Percentiles rank a stretch among this genome's conserved stretches.
phyloP scores from a whole-genome alignment of 805 yeast species.

The Ascoidea asiatica region DNA sequence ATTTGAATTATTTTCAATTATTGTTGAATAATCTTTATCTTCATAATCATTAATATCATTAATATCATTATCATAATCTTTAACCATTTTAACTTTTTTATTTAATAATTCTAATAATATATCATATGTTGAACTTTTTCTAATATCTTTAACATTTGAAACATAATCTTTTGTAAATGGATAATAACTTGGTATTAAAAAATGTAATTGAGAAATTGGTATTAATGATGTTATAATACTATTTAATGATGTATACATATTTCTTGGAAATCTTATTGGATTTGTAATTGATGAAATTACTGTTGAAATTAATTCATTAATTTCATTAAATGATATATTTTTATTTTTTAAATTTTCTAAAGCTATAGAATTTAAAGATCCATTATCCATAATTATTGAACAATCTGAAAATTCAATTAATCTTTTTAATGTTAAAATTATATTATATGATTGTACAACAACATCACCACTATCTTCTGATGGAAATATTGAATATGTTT shows the following conservation, averaged over 20 bases:
- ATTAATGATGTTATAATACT: conserved; percentile 71
- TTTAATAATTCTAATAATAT: conserved; percentile 72
- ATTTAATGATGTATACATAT: conserved; percentile 76
- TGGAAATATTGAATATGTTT: conserved; percentile 83
- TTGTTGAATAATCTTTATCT: no score
- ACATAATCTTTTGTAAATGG: conserved; percentile 67
- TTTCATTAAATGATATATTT: conserved; percentile 58
- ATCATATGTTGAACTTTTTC: conserved; percentile 72
- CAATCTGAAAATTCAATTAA: conserved; percentile 78
- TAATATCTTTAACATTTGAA: conserved; percentile 40
- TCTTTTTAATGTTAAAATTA: conserved; percentile 68
- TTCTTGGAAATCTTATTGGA: conserved; percentile 82
- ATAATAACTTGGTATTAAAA: conserved; percentile 56
- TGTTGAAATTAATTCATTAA: conserved; percentile 76
- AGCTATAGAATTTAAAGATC: conserved; percentile 65
- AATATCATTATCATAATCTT: conserved; percentile 24
- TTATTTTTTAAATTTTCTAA: conserved; percentile 40
- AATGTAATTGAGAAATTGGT: conserved; percentile 78
- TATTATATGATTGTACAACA: conserved; percentile 96
- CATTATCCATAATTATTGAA: conserved; percentile 83
- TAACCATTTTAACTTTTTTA: conserved; percentile 64
- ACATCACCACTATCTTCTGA: conserved; percentile 77
- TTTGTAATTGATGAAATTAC: conserved; percentile 78
- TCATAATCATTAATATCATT: no score
- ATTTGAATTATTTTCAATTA: conserved; percentile 10